Evolutionary conservation across 2,329 filamentous ascomycete species (phyloP).

Genomic region (Escovopsis sp.): DNA sequence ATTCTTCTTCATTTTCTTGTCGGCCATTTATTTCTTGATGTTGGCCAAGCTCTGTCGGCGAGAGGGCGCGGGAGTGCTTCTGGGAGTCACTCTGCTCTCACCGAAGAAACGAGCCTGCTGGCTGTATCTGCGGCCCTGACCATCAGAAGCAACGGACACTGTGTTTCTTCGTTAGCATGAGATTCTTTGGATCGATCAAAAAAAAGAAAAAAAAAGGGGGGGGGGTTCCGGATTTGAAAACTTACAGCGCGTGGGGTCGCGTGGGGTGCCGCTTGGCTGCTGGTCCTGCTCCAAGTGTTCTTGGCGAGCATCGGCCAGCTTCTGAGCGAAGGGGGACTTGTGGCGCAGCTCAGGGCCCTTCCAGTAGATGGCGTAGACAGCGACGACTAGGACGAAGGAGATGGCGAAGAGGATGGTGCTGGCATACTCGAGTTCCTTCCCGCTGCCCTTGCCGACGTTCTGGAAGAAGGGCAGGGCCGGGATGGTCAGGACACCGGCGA

Average conservation of each 20-base stretch:
- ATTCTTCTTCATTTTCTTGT: neutral
- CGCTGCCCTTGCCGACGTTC: constrained; percentile 34
- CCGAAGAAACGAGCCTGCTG: constrained; percentile 28
- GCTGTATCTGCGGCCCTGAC: constrained; percentile 18
- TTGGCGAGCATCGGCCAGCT: constrained; percentile 32
- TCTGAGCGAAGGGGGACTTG: constrained; percentile 50
- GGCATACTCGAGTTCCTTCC: constrained; percentile 41
- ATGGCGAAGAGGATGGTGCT: constrained; percentile 50
- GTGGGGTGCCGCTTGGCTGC: constrained; percentile 12
- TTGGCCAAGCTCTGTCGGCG: constrained; percentile 16
- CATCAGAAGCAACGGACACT: constrained; percentile 13
- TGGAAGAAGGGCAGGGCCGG: constrained; percentile 50
- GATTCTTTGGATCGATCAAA: too few relatives aligned
- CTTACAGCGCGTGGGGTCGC: constrained; percentile 16
- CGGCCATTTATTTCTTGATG: constrained; percentile 2
- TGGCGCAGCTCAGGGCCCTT: constrained; percentile 45
- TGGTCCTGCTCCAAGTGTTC: constrained; percentile 16
- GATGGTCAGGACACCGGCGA: constrained; percentile 57
- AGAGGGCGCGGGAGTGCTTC: constrained; percentile 21
- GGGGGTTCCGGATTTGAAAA: too few relatives aligned
- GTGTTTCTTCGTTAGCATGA: neutral
- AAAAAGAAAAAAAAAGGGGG: too few relatives aligned
- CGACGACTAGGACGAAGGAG: constrained; percentile 43
- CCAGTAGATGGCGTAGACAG: constrained; percentile 54
- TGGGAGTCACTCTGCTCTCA: constrained; percentile 25